Evolutionary conservation across 768 basidiomycete genomes (phyloP).

Genomic region (Xerocomellus intermedius): DNA sequence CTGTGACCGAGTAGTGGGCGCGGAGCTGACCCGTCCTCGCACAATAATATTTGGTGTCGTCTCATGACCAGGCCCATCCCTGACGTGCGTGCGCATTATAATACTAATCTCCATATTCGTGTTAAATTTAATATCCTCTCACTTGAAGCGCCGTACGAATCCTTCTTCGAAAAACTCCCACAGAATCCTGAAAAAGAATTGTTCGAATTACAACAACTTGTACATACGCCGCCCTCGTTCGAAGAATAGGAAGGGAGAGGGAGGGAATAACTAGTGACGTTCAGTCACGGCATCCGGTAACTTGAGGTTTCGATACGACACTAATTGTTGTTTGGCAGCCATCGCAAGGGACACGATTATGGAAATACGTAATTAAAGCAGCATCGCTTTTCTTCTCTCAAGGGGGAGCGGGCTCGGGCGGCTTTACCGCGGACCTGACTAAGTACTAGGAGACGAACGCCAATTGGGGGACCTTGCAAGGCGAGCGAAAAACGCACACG

Average conservation of each 20-base stretch:
- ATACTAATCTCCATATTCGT: conserved; percentile 3
- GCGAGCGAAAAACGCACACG: not conserved
- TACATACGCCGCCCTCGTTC: not conserved
- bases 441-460: not conserved
- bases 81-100: conserved; percentile 5
- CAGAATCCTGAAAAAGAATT: not conserved
- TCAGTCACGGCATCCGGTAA: conserved; percentile 21
- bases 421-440: conserved; percentile 20
- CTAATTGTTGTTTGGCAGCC: conserved; percentile 12
- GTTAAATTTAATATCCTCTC: conserved; percentile 11
- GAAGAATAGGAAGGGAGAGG: not conserved
- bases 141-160: not conserved
- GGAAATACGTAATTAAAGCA: conserved; percentile 26
- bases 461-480: not conserved
- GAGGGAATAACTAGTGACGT: conserved; percentile 2
- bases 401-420: not conserved
- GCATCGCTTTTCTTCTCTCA: conserved; percentile 17
- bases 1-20: not conserved
- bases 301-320: conserved; percentile 8
- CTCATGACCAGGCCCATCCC: not conserved
- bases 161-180: conserved; percentile 1
- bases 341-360: conserved; percentile 16
- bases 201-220: not conserved
- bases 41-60: not conserved
- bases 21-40: not conserved